phyloP scores from a whole-genome alignment of 208 protist species.

The Leishmania lainsoni region DNA sequence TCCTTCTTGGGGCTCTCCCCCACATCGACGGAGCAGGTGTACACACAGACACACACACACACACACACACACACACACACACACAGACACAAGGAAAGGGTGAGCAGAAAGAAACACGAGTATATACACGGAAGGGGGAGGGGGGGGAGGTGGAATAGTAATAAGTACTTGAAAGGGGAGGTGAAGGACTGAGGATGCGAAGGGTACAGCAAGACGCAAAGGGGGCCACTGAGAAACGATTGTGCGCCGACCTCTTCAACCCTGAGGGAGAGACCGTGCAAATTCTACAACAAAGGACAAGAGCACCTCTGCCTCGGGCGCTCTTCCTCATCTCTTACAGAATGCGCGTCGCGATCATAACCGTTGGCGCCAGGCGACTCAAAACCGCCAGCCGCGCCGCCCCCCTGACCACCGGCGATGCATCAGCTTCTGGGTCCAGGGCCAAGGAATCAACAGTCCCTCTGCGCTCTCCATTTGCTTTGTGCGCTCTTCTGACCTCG shows the following conservation, averaged over 20 bases:
- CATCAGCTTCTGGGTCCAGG: background rate
- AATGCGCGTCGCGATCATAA: slow-evolving; percentile 63
- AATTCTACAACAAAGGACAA: background rate
- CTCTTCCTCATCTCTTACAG: slow-evolving; percentile 15
- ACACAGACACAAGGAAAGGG: background rate
- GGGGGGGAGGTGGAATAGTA: no score
- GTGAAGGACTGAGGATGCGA: background rate
- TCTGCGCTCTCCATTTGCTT: background rate
- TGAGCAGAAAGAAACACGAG: background rate
- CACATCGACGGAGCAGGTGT: background rate
- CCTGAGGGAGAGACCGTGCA: background rate
- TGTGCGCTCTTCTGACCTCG: slow-evolving; percentile 10
- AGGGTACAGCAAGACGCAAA: background rate
- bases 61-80: background rate
- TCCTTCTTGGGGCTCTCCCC: background rate
- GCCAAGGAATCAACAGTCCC: background rate
- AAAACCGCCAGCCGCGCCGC: background rate
- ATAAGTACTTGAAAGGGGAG: background rate
- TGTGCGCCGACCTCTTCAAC: background rate
- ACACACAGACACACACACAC: background rate
- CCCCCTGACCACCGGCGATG: background rate
- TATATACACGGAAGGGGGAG: no score
- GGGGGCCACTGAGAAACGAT: background rate
- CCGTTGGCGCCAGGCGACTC: slow-evolving; percentile 24
- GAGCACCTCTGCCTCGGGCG: background rate